Conservation (phyloP, 257 asterid species). For the Apocynum venetum region DNA sequence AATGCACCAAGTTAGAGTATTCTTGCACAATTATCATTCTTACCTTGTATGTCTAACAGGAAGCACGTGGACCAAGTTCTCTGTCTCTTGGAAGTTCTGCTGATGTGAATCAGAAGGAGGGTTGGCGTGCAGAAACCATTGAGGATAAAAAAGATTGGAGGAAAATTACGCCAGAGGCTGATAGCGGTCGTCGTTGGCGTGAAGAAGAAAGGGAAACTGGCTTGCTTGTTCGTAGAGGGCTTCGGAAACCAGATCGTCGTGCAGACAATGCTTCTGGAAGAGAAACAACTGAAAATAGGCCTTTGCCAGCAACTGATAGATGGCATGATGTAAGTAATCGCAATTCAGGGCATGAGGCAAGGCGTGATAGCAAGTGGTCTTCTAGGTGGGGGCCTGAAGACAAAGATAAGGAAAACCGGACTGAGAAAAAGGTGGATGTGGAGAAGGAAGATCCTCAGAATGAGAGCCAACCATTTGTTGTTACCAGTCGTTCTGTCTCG, state of each 20-base stretch:
- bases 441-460: slow-evolving; percentile 72
- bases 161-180: slow-evolving; percentile 55
- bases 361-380: slow-evolving; percentile 96
- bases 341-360: slow-evolving; percentile 60
- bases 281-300: slow-evolving; percentile 61
- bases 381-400: slow-evolving; percentile 98
- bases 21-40: slow-evolving; percentile 2
- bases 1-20: background rate
- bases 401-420: slow-evolving; percentile 79
- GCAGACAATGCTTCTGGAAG: slow-evolving; percentile 60
- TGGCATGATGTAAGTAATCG: slow-evolving; percentile 77
- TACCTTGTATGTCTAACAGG: slow-evolving; percentile 36
- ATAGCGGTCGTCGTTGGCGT: slow-evolving; percentile 96
- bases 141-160: slow-evolving; percentile 93
- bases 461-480: slow-evolving; percentile 58
- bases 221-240: slow-evolving; percentile 88
- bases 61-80: slow-evolving; percentile 77
- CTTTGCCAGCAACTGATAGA: slow-evolving; percentile 62
- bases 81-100: slow-evolving; percentile 77
- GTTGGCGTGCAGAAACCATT: slow-evolving; percentile 63
- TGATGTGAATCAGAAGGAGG: slow-evolving; percentile 79
- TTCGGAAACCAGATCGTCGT: slow-evolving; percentile 85
- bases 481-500: slow-evolving; percentile 49
- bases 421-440: slow-evolving; percentile 58
- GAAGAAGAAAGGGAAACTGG: slow-evolving; percentile 99